Base-by-base conservation (phyloP, 495 filamentous ascomycete species). In the Tuber brumale region DNA sequence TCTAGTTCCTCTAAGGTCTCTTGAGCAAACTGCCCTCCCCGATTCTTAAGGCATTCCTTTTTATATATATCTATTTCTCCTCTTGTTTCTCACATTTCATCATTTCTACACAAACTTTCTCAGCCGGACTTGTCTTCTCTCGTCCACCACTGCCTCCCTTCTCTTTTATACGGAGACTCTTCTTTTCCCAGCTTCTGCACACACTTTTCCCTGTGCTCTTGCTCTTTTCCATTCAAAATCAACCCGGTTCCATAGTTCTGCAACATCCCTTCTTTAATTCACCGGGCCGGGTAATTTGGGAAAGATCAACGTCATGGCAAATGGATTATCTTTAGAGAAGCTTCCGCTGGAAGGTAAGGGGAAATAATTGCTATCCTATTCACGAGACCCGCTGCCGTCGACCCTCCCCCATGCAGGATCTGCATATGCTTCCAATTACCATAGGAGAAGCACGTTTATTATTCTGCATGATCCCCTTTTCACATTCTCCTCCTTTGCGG, bases 331-430 rank as follows among this genome's bases (percentile, higher is more conserved):
- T 2, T 70, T 82, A n/a, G 80, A 82, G 46, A 79, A 23, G 69
- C 80, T 82, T 69, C 80, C 80, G 19, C 74, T 80, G 51, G 79
- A 80, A 76, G 79, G 79, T 80, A 77, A 74, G 76, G 76, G 74
- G 70, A 44, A 42, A 71, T 61, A 61, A 16, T 57, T 61, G 27
- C 35, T 27, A 66, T 66, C 27, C 57, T 16, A 7, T 66, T 66
- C 57, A 66, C 57, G 18, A 35, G 31, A 27, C 27, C 57, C 14
- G 27, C 10, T n/a, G 51, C n/a, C 21, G 7, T 19, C 46, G 6
- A 9, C 19, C 51, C 51, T 19, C 57, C 31, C 31, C 51, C n/a
- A 61, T 61, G 14, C 12, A 61, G 51, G 51, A 16, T 31, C 27
- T 12, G 27, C 51, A 61, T 31, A 61, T 61, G n/a, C n/a, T 31